Evolutionary conservation across 768 basidiomycete species (phyloP).

Genomic region (Saitozyma podzolica): DNA sequence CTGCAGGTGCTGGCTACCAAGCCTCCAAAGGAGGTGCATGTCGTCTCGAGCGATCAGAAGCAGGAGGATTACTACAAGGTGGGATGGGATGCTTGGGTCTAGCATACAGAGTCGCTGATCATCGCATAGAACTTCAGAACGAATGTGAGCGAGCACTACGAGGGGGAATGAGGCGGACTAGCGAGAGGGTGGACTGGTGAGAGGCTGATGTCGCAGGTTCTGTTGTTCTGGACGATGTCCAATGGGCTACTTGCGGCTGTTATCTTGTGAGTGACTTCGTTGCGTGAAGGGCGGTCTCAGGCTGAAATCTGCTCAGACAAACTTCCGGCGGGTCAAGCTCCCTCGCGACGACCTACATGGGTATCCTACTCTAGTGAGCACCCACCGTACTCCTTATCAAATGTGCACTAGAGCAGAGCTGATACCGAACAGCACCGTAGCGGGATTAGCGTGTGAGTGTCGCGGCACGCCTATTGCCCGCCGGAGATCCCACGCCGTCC

Average conservation of each 20-base stretch:
- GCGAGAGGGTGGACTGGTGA: slow-evolving; percentile 3
- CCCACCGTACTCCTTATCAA: background rate
- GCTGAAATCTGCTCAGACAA: slow-evolving; percentile 49
- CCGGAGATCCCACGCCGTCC: background rate
- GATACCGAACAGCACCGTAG: slow-evolving; percentile 63
- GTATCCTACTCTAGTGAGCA: slow-evolving; percentile 69
- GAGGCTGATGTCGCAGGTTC: slow-evolving; percentile 56
- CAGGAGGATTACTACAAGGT: slow-evolving; percentile 53
- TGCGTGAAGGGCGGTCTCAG: background rate
- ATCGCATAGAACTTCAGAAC: slow-evolving; percentile 75
- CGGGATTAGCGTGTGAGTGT: slow-evolving; percentile 77
- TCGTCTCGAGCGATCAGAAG: slow-evolving; percentile 41
- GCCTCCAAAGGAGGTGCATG: slow-evolving; percentile 69
- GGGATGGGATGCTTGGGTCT: background rate
- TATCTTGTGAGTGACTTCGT: slow-evolving; percentile 62
- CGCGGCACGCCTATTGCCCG: background rate
- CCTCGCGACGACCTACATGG: slow-evolving; percentile 81
- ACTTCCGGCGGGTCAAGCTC: slow-evolving; percentile 58
- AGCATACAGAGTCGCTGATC: background rate
- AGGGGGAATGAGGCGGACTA: background rate
- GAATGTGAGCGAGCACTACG: slow-evolving; percentile 59
- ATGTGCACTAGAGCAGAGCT: background rate
- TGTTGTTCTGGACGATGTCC: slow-evolving; percentile 83
- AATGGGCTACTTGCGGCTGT: slow-evolving; percentile 74
- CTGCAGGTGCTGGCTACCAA: slow-evolving; percentile 76